Evolutionary conservation across 78 protist species (phyloP), one percentile per base, ranked within the genome.

Genomic region (Dictyostelium capitatum): DNA sequence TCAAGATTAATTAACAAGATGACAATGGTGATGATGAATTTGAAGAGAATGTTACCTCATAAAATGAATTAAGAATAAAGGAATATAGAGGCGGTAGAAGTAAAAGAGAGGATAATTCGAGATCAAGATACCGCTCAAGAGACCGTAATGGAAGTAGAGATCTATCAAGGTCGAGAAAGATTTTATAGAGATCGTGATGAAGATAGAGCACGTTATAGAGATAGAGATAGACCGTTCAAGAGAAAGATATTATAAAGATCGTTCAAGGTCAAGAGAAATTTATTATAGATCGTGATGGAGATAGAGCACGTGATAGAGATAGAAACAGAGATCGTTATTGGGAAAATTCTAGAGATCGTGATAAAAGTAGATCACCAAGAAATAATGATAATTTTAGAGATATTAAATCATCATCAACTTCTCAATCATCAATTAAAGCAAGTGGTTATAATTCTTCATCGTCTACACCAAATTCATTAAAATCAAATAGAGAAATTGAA

Each of bases 401-500:
- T 67, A 19, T n/a, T 32, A 25, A 67, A 67, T 32, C 75, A 67
- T 32, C 75, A 12, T 23, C 78, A 4, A 47, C 57, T 43, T 47
- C 78, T 30, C 46, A 70, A 37, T 70, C 78, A 37, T 70, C 78
- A 6, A 41, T 41, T 41, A 12, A 30, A 70, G 20, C 78, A 67
- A 37, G 43, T 37, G 2, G 2, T 37, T 1, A 37, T 37, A 37
- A 37, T 2, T 3, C 56, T 1, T 67, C 75, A 30, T 15, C 47
- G 0, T 67, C 75, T 30, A 67, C 43, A 2, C 14, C 48, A 25
- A 67, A 43, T 6, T 67, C 75, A 15, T 73, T 73, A 73, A 73
- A 73, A 73, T 73, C 79, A 37, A 73, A 57, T 73, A 73, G 56
- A 46, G 79, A 73, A n/a, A 20, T 73, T 46, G 79, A 73, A 73